phyloP scores from a whole-genome alignment of 805 yeast genomes.

The Starmerella davenportii region DNA sequence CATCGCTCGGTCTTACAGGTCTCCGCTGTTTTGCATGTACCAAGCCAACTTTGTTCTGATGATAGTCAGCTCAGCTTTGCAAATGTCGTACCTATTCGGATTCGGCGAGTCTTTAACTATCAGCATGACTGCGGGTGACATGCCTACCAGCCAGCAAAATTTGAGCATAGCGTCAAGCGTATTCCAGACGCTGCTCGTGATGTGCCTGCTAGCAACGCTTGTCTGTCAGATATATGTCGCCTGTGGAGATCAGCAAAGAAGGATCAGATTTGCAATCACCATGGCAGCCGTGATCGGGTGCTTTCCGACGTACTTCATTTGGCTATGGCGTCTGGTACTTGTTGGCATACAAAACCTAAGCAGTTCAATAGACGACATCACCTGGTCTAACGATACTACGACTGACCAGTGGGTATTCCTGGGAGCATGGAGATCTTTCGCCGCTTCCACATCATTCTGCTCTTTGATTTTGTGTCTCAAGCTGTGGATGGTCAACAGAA shows the following conservation, averaged over 20 bases:
- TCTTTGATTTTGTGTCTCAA: conserved; percentile 46
- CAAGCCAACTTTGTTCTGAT: conserved; percentile 38
- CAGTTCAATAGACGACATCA: background rate
- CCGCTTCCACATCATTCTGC: conserved; percentile 47
- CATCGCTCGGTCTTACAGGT: conserved; percentile 34
- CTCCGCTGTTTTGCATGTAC: conserved; percentile 63
- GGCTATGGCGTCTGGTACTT: conserved; percentile 32
- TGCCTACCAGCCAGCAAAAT: conserved; percentile 27
- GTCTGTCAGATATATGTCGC: conserved; percentile 56
- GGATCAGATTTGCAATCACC: conserved; percentile 21
- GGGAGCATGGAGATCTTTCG: conserved; percentile 35
- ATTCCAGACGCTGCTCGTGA: conserved; percentile 41
- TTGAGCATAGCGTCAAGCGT: conserved; percentile 45
- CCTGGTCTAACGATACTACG: background rate
- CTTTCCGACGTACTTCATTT: conserved; percentile 38
- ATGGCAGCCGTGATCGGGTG: conserved; percentile 31
- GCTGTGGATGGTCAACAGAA: conserved; percentile 45
- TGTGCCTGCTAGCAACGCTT: conserved; percentile 45
- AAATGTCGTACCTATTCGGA: conserved; percentile 30
- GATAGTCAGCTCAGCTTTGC: conserved; percentile 43
- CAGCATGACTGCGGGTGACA: conserved; percentile 30
- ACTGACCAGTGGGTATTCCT: conserved; percentile 17
- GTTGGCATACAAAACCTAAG: conserved; percentile 4
- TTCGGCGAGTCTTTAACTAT: conserved; percentile 27
- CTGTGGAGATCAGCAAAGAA: conserved; percentile 25